Evolutionary conservation across 495 filamentous ascomycete species (phyloP).

Genomic region (Lepidopterella palustris): DNA sequence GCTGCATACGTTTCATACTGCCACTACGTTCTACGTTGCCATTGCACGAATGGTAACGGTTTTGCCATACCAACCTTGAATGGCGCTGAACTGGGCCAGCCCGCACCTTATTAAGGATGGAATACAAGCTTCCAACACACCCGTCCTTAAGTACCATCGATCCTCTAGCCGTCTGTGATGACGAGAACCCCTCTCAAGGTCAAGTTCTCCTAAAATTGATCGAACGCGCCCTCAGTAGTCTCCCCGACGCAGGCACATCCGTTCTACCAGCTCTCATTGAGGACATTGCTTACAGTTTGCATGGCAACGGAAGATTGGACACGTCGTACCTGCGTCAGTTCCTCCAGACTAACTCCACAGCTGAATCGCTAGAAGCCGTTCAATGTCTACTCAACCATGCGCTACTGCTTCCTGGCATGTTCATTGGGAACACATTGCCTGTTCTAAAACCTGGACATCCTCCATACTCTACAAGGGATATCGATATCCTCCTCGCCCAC

Average conservation of each 20-base stretch:
- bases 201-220: constrained; percentile 10
- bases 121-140: constrained; percentile 15
- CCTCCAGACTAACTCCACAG: neutral
- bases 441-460: neutral
- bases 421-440: neutral
- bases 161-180: constrained; percentile 15
- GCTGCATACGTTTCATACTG: too few relatives aligned
- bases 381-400: constrained; percentile 1
- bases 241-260: neutral
- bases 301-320: constrained; percentile 18
- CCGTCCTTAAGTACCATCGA: constrained; percentile 8
- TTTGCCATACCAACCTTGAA: too few relatives aligned
- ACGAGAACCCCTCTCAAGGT: constrained; percentile 6
- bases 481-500: constrained; percentile 20
- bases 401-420: neutral
- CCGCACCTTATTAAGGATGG: too few relatives aligned
- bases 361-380: neutral
- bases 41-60: too few relatives aligned
- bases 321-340: constrained; percentile 1
- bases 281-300: constrained; percentile 24
- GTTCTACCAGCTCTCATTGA: constrained; percentile 8
- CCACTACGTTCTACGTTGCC: too few relatives aligned
- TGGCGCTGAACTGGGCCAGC: too few relatives aligned
- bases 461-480: constrained; percentile 2
- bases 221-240: neutral